These are phyloP conservation scores for Chlamydomonas asymmetrica DNA, from an alignment of 139 green algal species.

Conservation along the genomic window DNA sequence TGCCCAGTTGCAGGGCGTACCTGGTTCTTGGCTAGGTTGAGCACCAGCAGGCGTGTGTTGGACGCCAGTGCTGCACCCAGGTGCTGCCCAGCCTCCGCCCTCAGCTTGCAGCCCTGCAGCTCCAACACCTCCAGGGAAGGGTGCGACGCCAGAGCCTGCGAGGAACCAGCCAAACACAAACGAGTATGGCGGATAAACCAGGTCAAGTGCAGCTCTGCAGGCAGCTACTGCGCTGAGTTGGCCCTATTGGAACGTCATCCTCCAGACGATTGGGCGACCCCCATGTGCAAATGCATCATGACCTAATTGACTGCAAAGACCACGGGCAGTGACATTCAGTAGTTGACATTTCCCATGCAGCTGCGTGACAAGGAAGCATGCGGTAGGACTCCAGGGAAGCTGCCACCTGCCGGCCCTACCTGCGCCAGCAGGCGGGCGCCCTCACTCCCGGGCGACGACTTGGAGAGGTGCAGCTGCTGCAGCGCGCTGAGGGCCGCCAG, in stretches of 20 bases:
- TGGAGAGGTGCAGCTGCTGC: too few species aligned
- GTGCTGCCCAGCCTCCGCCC: conserved; percentile 34
- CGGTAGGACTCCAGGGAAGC: too few species aligned
- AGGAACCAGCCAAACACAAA: neutral
- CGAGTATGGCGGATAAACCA: neutral
- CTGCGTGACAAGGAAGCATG: too few species aligned
- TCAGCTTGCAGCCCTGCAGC: conserved; percentile 45
- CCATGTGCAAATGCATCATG: conserved; percentile 7
- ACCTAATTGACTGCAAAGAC: neutral
- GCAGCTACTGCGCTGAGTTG: too few species aligned
- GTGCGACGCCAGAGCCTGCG: conserved; percentile 2
- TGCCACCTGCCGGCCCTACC: too few species aligned
- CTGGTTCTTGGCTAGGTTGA: conserved; percentile 37
- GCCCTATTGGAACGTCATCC: too few species aligned
- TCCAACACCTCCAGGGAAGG: neutral
- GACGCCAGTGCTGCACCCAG: conserved; percentile 26
- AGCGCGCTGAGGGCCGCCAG: conserved; percentile 12
- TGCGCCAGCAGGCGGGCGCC: too few species aligned
- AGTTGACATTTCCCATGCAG: too few species aligned
- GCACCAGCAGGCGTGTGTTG: conserved; percentile 20
- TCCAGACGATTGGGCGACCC: too few species aligned
- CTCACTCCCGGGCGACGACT: too few species aligned
- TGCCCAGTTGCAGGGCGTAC: too few species aligned
- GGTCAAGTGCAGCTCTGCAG: too few species aligned
- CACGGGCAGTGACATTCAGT: neutral